Conservation (phyloP, 306 rosid species). For the Luffa aegyptiaca region DNA sequence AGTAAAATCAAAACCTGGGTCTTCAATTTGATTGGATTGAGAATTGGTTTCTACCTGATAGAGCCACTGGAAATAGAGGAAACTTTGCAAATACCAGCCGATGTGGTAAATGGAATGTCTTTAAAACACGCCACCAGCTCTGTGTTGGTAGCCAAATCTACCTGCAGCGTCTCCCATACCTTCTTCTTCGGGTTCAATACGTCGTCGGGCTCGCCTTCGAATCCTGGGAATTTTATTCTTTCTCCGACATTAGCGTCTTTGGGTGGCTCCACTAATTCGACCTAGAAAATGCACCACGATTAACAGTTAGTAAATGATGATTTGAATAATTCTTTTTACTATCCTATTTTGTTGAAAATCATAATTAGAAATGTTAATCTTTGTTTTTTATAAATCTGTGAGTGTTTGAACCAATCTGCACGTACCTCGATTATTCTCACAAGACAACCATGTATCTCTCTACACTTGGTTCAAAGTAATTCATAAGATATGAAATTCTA, state of each 20-base stretch:
- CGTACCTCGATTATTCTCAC: too few species aligned
- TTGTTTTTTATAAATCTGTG: too few species aligned
- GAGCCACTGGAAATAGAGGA: slow-evolving; percentile 47
- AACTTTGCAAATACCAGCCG: slow-evolving; percentile 80
- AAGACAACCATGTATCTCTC: too few species aligned
- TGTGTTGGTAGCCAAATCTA: slow-evolving; percentile 40
- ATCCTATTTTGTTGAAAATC: not conserved
- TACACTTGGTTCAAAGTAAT: too few species aligned
- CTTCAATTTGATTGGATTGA: not conserved
- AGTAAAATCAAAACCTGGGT: not conserved
- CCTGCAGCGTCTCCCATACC: slow-evolving; percentile 91
- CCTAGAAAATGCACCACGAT: slow-evolving; percentile 26
- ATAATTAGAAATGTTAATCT: not conserved
- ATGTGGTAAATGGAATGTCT: slow-evolving; percentile 64
- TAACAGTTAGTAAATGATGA: not conserved
- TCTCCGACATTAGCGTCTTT: slow-evolving; percentile 61
- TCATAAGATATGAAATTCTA: too few species aligned
- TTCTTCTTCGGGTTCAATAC: slow-evolving; percentile 85
- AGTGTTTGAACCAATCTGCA: too few species aligned
- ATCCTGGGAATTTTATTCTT: slow-evolving; percentile 54
- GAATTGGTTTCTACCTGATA: slow-evolving; percentile 34
- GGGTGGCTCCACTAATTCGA: slow-evolving; percentile 86
- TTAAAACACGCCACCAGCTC: slow-evolving; percentile 68
- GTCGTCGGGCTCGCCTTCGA: slow-evolving; percentile 65
- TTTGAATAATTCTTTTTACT: not conserved